A percentile compares a stretch with the other conserved stretches of the same genome.
These are phyloP conservation scores for Vaccinium macrocarpon DNA, from an alignment of 148 eudicot species.

Conservation along the genomic window DNA sequence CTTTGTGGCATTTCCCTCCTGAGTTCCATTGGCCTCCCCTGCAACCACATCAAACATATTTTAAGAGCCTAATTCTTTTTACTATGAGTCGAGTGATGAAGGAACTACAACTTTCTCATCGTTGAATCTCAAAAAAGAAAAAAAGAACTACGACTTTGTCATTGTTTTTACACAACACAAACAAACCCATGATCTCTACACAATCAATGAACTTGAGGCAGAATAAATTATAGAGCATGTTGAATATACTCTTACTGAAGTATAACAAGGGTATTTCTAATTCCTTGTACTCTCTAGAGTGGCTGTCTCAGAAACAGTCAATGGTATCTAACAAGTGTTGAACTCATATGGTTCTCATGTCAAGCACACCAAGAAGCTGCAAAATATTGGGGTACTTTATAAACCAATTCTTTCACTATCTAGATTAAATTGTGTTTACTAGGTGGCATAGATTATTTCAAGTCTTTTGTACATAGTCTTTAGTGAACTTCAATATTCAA, in stretches of 20 bases:
- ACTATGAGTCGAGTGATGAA: not conserved
- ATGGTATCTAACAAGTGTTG: not conserved
- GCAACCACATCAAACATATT: slow-evolving; percentile 23
- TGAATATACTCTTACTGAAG: not conserved
- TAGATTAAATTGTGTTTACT: not conserved
- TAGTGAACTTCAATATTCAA: not conserved
- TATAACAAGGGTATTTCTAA: not conserved
- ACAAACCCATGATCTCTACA: not conserved
- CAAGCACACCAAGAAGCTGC: not conserved
- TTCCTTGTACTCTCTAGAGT: not conserved
- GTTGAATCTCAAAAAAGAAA: no score
- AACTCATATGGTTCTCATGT: not conserved
- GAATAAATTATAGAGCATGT: not conserved
- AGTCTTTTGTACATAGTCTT: not conserved
- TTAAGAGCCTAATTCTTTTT: not conserved
- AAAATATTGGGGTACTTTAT: not conserved
- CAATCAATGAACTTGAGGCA: not conserved
- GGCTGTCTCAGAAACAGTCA: not conserved
- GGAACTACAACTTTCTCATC: not conserved
- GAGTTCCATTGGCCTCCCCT: slow-evolving; percentile 98
- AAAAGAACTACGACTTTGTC: not conserved
- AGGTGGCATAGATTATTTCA: not conserved
- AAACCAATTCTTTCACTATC: not conserved
- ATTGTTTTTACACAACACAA: not conserved
- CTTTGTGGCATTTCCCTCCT: slow-evolving; percentile 91